Evolutionary conservation across 768 basidiomycete species (phyloP).

Genomic region (Tulasnella sp.): DNA sequence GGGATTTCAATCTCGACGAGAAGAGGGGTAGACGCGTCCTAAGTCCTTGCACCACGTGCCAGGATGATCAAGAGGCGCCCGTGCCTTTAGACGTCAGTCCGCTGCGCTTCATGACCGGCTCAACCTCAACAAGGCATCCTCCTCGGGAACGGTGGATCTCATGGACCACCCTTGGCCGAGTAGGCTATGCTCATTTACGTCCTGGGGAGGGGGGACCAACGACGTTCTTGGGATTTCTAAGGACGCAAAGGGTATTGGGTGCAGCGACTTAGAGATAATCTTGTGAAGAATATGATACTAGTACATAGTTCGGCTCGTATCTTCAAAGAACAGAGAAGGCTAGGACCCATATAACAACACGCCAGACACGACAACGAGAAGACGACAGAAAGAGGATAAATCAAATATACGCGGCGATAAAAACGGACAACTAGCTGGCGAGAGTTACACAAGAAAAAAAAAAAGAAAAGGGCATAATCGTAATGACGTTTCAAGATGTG

Average conservation of each 20-base stretch:
- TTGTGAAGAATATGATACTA: neutral
- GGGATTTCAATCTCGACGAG: neutral
- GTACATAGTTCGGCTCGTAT: neutral
- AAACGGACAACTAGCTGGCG: neutral
- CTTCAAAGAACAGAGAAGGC: neutral
- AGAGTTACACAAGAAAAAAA: constrained; percentile 1
- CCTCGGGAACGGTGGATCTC: neutral
- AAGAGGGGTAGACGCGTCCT: neutral
- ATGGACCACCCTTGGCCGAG: neutral
- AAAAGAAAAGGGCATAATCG: neutral
- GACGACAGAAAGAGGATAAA: constrained; percentile 11
- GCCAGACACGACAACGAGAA: neutral
- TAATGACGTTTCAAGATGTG: neutral
- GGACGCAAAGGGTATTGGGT: neutral
- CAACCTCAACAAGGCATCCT: too few species aligned
- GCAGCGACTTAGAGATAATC: neutral
- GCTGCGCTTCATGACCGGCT: too few species aligned
- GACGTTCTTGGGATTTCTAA: too few species aligned
- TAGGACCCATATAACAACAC: neutral
- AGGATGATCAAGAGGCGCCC: neutral
- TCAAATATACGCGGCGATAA: constrained; percentile 14
- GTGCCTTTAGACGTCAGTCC: neutral
- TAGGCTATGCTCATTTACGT: neutral
- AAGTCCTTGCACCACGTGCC: neutral
- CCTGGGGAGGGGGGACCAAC: neutral